phyloP scores from a whole-genome alignment of 192 early-diverging fungal species.

The Coemansia sp. region DNA sequence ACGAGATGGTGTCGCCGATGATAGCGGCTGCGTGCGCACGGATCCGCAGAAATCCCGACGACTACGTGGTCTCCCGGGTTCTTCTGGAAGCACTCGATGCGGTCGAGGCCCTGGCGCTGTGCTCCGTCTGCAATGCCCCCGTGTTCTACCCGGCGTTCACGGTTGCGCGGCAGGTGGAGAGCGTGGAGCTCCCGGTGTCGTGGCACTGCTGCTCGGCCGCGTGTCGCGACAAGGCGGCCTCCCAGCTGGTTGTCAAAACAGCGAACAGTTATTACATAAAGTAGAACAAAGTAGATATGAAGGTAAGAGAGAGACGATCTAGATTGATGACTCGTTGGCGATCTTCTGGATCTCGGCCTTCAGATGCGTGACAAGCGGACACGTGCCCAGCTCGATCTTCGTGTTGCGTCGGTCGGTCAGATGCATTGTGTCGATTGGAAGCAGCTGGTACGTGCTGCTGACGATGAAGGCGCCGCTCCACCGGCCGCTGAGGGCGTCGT shows the following conservation, averaged over 20 bases:
- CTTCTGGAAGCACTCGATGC: slow-evolving; percentile 14
- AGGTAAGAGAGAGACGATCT: neutral
- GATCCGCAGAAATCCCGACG: slow-evolving; percentile 21
- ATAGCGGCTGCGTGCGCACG: slow-evolving; percentile 22
- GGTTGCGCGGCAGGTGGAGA: slow-evolving; percentile 9
- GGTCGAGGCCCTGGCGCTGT: slow-evolving; percentile 6
- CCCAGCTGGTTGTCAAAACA: neutral
- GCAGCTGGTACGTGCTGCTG: slow-evolving; percentile 20
- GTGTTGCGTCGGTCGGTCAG: slow-evolving; percentile 31
- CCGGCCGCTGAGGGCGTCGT: slow-evolving; percentile 17
- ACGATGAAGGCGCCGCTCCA: slow-evolving; percentile 40
- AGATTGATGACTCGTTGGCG: neutral
- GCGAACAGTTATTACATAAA: neutral
- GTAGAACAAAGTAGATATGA: neutral
- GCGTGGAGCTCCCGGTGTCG: slow-evolving; percentile 26
- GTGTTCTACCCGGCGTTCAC: slow-evolving; percentile 25
- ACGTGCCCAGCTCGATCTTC: slow-evolving; percentile 18
- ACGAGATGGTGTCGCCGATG: neutral
- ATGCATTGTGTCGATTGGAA: slow-evolving; percentile 46
- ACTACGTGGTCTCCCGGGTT: slow-evolving; percentile 20
- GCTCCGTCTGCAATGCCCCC: slow-evolving; percentile 26
- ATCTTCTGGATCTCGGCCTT: slow-evolving; percentile 17
- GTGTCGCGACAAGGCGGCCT: slow-evolving; percentile 22
- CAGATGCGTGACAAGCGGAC: slow-evolving; percentile 30
- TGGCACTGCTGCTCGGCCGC: slow-evolving; percentile 47